Evolutionary conservation across 208 protist genomes (phyloP), one percentile per base, ranked within the genome.

Genomic region (Angomonas deanei): DNA sequence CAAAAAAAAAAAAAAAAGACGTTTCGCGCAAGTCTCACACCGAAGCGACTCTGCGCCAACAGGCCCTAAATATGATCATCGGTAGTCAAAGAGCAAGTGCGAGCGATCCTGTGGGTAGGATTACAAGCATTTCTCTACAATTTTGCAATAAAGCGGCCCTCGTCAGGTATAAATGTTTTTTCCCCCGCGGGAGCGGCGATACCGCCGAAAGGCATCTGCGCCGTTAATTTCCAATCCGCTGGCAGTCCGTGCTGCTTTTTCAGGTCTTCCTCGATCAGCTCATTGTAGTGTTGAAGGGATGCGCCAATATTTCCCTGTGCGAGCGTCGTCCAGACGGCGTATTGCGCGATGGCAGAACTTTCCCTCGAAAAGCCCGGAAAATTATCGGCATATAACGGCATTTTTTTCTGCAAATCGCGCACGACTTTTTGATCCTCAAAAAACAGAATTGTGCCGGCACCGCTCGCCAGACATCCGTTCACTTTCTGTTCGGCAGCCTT

Each of bases 231-330:
- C 73, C 69, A 84, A 42, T 49, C 34, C n/a, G 38, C 49, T 1
- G 73, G 73, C 30, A 77, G 23, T 4, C 59, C 23, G 61, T 71
- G 74, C 32, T 26, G 28, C 21, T 61, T 34, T 1, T 42, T 52
- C 10, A 66, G 15, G 5, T 56, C 47, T 0, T 23, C 60, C 1
- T 52, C 59, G 57, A 84, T 77, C 21, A 83, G 61, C 36, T 66
- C 62, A n/a, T 69, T 69, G 71, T 79, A 83, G 64, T 83, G 76
- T 61, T 79, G 72, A 30, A 84, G 60, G 1, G 59, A 55, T 13
- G 69, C 78, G 27, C 69, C 78, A n/a, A 73, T 61, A 0, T 34
- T 38, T 13, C 28, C 68, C 68, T 72, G 5, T 1, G 53, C 52
- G 21, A 76, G 69, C 17, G 66, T 66, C 33, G 74, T 75, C 78